These are phyloP conservation scores for Penicillium rolfsii DNA, from an alignment of 2,329 filamentous ascomycete species.

Conservation along the genomic window DNA sequence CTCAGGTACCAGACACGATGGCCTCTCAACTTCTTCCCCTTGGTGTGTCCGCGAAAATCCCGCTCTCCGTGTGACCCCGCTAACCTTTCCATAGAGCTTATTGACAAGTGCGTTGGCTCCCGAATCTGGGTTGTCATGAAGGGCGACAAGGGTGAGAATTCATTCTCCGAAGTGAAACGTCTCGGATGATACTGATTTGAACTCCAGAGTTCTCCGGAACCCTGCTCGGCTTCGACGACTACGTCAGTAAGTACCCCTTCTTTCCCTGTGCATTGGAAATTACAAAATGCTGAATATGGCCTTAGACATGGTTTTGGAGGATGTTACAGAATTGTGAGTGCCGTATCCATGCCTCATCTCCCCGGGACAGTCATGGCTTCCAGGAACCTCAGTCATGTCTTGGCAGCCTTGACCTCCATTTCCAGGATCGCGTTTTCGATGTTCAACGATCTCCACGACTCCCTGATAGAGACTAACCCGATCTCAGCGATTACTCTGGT, in stretches of 20 bases:
- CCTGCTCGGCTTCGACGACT: slow-evolving; percentile 95
- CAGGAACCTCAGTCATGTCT: neutral
- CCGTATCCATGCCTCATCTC: neutral
- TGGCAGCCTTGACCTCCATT: neutral
- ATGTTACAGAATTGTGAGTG: slow-evolving; percentile 91
- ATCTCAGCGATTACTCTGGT: slow-evolving; percentile 80
- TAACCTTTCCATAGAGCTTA: slow-evolving; percentile 70
- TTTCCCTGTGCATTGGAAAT: slow-evolving; percentile 15
- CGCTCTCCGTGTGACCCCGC: slow-evolving; percentile 20
- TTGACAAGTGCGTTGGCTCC: slow-evolving; percentile 98
- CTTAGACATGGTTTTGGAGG: slow-evolving; percentile 94
- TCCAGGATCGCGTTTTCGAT: neutral
- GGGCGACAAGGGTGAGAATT: slow-evolving; percentile 81
- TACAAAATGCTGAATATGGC: slow-evolving; percentile 12
- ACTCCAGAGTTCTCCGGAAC: slow-evolving; percentile 88
- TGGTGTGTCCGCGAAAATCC: slow-evolving; percentile 52
- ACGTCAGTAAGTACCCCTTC: slow-evolving; percentile 80
- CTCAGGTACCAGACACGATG: slow-evolving; percentile 51
- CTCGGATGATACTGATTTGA: slow-evolving; percentile 18
- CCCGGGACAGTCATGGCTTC: neutral
- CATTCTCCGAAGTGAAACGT: neutral
- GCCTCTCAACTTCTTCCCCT: slow-evolving; percentile 74
- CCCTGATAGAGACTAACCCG: slow-evolving; percentile 22
- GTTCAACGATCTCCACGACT: neutral
- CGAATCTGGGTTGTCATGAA: slow-evolving; percentile 99